Base-by-base conservation (phyloP, 192 early-diverging fungal species). In the Phlyctochytrium planicorne region DNA sequence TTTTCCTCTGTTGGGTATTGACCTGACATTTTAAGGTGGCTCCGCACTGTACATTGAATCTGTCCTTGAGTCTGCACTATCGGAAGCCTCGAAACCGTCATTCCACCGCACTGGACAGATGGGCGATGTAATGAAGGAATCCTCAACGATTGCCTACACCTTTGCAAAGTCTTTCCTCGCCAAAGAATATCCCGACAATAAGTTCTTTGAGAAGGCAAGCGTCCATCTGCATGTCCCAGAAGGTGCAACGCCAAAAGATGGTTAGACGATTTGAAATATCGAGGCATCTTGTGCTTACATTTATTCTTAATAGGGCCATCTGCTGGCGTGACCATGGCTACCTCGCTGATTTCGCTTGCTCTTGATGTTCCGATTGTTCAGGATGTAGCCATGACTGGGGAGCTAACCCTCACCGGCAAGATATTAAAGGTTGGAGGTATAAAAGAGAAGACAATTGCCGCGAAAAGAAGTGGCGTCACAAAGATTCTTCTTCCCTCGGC, bases 121-220 rank as follows among this genome's bases (percentile, higher is more conserved):
- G 73, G 97, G 97, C 52, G 95, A 96, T 75, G 97, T 99, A 33
- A 99, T 99, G 95, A 99, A 99, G 82, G 97, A 99, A 75, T 93
- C 90, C 27, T 88, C 91, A 4, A 91, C 87, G 14, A 94, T 99
- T 62, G 94, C 97, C 0, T 99, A 99, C 82, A 97, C 97, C 0
- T 99, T 84, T 80, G 90, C 94, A n/a, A 92, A 92, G 72, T 86
- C 93, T 29, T 76, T 96, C 34, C 66, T 97, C 69, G 86, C 84
- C 35, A 79, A 75, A 17, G 72, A 78, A n/a, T 89, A 88, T 75
- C 93, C 94, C 3, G 83, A 89, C 23, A 97, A 94, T 75, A 82
- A 81, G 62, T 97, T 97, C 85, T 99, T 99, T 74, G 88, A 91
- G 67, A 88, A 89, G 67, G 92, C 93, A 20, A 75, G 83, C 31